Conservation (phyloP, 192 early-diverging fungal species). For the Gonapodya sp. region DNA sequence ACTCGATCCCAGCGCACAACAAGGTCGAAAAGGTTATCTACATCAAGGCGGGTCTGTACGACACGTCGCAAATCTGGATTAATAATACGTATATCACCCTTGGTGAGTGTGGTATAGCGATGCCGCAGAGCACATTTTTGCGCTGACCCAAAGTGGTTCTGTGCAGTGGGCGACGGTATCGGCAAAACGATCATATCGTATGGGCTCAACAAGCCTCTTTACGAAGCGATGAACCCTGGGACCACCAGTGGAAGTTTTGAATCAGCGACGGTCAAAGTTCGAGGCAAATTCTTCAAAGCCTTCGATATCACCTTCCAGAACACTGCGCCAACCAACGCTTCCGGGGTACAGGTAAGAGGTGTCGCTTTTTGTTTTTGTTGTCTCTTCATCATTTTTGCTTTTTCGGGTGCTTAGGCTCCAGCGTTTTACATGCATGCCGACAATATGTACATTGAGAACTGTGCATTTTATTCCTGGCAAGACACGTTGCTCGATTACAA, state of each 20-base stretch:
- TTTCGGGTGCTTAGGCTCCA: too few species aligned
- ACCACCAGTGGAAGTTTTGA: slow-evolving; percentile 9
- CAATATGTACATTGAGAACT: not conserved
- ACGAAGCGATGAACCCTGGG: not conserved
- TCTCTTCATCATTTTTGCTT: too few species aligned
- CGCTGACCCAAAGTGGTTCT: too few species aligned
- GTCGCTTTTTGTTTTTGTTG: too few species aligned
- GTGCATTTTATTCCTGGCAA: not conserved
- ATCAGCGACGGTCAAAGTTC: slow-evolving; percentile 9
- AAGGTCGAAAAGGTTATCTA: slow-evolving; percentile 12
- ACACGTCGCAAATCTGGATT: not conserved
- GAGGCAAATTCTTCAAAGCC: slow-evolving; percentile 10
- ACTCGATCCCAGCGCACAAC: not conserved
- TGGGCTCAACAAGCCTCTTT: slow-evolving; percentile 6
- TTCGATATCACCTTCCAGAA: slow-evolving; percentile 15
- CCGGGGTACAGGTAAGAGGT: not conserved
- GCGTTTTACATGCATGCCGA: not conserved
- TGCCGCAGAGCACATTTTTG: too few species aligned
- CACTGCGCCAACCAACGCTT: slow-evolving; percentile 2
- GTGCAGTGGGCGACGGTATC: not conserved
- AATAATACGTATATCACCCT: not conserved
- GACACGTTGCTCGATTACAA: not conserved
- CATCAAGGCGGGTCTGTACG: slow-evolving; percentile 11
- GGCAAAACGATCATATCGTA: not conserved
- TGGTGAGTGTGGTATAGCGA: not conserved